Conservation (phyloP, 1,284 basidiomycete species). For the Leccinum solheimii region DNA sequence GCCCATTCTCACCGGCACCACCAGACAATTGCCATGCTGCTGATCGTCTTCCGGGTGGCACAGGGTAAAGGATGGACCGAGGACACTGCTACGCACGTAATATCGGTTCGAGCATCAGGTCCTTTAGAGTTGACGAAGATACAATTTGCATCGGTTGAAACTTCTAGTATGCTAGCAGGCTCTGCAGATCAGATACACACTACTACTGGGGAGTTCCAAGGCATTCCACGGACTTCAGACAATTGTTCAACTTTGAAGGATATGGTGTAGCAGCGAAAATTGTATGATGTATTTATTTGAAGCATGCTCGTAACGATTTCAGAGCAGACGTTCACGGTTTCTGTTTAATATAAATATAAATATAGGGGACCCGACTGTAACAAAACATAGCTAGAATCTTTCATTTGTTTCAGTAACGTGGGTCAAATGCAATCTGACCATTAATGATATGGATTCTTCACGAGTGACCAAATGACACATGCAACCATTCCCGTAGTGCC, state of each 20-base stretch:
- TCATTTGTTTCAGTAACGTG: background rate
- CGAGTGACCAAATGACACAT: background rate
- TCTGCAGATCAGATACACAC: background rate
- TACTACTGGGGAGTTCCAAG: background rate
- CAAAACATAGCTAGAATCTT: background rate
- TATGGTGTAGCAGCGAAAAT: background rate
- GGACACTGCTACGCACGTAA: conserved; percentile 9
- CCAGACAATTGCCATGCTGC: conserved; percentile 21
- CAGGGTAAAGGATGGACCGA: conserved; percentile 30
- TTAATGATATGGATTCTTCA: background rate
- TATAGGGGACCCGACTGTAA: background rate
- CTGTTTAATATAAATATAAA: background rate
- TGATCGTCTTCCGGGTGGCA: conserved; percentile 30
- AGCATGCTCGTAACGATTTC: background rate
- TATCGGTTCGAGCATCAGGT: background rate
- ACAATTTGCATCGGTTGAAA: background rate
- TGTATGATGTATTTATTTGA: background rate
- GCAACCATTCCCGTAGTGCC: background rate
- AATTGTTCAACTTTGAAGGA: background rate
- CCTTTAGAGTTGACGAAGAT: background rate
- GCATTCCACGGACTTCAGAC: background rate
- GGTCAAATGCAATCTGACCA: too few relatives aligned
- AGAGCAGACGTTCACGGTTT: background rate
- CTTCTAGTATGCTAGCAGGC: background rate
- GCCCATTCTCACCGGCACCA: background rate